Conservation (phyloP, 257 asterid species). For the Solanum verrucosum region DNA sequence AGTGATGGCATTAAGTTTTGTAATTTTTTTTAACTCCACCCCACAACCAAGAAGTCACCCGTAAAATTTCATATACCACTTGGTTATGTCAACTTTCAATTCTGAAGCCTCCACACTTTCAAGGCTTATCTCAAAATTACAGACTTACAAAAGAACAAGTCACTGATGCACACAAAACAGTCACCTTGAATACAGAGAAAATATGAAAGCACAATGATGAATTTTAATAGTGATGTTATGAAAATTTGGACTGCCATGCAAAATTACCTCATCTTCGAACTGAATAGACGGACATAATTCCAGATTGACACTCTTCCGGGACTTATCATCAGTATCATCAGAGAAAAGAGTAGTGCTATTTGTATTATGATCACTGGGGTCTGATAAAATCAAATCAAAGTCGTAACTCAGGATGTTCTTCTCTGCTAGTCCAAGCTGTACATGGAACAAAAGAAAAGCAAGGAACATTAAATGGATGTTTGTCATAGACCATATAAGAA, state of each 20-base stretch:
- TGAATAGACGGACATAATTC: conserved; percentile 45
- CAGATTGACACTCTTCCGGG: conserved; percentile 51
- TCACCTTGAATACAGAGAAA: not conserved
- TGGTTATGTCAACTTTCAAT: not conserved
- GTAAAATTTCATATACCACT: not conserved
- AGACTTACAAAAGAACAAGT: not conserved
- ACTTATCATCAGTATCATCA: conserved; percentile 83
- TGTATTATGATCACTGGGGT: conserved; percentile 93
- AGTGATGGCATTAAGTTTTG: not conserved
- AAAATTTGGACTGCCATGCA: not conserved
- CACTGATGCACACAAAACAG: not conserved
- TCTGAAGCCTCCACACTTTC: not conserved
- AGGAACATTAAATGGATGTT: not conserved
- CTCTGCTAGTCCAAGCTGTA: conserved; percentile 98
- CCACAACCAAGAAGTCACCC: not conserved
- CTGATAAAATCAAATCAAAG: conserved; percentile 69
- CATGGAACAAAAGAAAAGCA: conserved; percentile 1
- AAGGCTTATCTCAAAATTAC: not conserved
- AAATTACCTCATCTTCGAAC: conserved; percentile 64
- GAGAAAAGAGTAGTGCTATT: conserved; percentile 92
- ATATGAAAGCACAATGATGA: not conserved
- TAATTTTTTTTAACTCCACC: not conserved
- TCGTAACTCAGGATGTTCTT: conserved; percentile 83
- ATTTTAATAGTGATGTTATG: not conserved
- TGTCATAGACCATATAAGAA: not conserved